Percentiles rank a stretch among this genome's conserved stretches.
phyloP scores from a whole-genome alignment of 2,329 filamentous ascomycete species.

The Talaromyces pinophilus region DNA sequence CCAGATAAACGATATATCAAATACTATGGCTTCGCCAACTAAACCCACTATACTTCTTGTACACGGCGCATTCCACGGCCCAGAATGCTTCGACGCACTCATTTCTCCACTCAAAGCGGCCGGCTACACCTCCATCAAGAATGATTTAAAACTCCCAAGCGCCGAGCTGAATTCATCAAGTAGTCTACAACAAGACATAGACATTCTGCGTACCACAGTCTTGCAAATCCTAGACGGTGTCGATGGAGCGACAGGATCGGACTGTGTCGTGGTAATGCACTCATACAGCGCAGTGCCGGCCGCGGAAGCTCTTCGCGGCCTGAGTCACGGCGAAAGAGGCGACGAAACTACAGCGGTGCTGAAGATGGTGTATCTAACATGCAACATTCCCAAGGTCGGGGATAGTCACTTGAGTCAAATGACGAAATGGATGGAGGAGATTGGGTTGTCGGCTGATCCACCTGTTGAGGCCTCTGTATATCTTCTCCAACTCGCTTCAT shows the following conservation, averaged over 20 bases:
- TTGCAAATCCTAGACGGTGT: not conserved
- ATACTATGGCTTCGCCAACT: not conserved
- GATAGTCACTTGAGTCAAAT: not conserved
- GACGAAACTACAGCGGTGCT: not conserved
- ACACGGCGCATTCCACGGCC: not conserved
- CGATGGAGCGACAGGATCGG: not conserved
- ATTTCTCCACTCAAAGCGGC: not conserved
- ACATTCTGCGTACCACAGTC: not conserved
- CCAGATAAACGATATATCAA: not conserved
- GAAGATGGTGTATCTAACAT: not conserved
- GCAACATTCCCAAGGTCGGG: not conserved
- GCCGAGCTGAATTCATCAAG: not conserved
- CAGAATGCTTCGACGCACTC: not conserved
- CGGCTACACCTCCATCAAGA: not conserved
- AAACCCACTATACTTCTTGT: not conserved
- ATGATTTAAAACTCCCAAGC: not conserved
- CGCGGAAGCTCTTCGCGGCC: not conserved
- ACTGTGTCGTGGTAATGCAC: constrained; percentile 2
- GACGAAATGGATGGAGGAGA: not conserved
- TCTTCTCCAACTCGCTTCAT: not conserved
- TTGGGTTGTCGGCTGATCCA: not conserved
- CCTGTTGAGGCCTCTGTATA: not conserved
- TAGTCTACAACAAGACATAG: not conserved
- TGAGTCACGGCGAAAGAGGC: not conserved
- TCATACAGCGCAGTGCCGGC: not conserved